Conservation (phyloP, 108 stramenopile genomes). For the Discostella stelligeroides region DNA sequence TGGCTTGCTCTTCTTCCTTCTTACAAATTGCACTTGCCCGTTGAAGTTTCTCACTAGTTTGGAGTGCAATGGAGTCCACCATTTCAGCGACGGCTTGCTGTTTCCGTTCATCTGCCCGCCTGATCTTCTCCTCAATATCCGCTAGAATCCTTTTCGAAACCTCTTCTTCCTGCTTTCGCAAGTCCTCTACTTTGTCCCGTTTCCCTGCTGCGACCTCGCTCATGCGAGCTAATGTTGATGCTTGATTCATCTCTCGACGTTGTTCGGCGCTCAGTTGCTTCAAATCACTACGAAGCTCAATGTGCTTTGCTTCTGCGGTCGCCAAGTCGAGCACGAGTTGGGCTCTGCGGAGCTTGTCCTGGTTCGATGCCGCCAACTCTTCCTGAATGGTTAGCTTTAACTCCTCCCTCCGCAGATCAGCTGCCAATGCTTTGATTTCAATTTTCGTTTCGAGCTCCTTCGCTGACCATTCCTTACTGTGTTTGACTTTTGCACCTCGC, state of each 20-base stretch:
- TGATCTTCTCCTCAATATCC: slow-evolving; percentile 5
- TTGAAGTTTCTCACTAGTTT: background rate
- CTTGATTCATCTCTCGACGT: slow-evolving; percentile 6
- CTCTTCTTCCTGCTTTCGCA: slow-evolving; percentile 2
- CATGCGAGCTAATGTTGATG: background rate
- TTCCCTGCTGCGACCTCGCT: background rate
- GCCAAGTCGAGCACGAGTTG: background rate
- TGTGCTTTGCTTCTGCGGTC: background rate
- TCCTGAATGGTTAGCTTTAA: background rate
- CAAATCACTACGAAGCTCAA: background rate
- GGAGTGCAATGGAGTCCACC: background rate
- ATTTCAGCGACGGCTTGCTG: slow-evolving; percentile 5
- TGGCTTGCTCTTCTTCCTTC: slow-evolving; percentile 3
- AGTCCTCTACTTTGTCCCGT: background rate
- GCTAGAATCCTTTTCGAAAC: background rate
- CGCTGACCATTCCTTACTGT: slow-evolving; percentile 2
- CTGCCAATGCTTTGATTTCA: slow-evolving; percentile 5
- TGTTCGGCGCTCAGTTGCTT: background rate
- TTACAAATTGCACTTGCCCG: background rate
- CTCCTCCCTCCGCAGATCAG: slow-evolving; percentile 13
- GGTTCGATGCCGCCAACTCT: background rate
- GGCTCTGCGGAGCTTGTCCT: slow-evolving; percentile 1
- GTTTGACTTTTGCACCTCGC: slow-evolving; percentile 2
- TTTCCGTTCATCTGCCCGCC: slow-evolving; percentile 3
- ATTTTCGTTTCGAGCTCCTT: slow-evolving; percentile 6